These are phyloP conservation scores for Sporothrix phasma DNA, from an alignment of 2,329 filamentous ascomycete genomes.

Conservation along the genomic window DNA sequence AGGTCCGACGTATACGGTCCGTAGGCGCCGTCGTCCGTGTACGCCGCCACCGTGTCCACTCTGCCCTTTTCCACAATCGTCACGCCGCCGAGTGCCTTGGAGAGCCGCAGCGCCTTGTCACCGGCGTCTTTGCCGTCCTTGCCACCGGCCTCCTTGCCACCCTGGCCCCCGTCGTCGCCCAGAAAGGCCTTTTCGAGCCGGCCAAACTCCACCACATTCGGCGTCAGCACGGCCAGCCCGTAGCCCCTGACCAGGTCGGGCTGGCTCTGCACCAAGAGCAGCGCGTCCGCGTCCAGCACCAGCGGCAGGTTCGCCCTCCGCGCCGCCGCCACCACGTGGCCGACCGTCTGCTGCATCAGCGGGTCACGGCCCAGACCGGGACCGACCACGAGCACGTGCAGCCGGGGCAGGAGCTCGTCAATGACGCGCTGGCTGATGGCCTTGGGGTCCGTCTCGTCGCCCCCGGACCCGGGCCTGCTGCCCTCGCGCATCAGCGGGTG, in stretches of 20 bases:
- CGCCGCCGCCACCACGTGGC: slow-evolving; percentile 68
- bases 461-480: slow-evolving; percentile 31
- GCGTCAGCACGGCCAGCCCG: slow-evolving; percentile 75
- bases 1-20: slow-evolving; percentile 64
- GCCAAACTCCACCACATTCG: slow-evolving; percentile 88
- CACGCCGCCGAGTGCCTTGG: slow-evolving; percentile 71
- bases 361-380: slow-evolving; percentile 84
- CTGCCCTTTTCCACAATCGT: slow-evolving; percentile 84
- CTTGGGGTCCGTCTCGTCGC: slow-evolving; percentile 48
- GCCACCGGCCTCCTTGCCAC: slow-evolving; percentile 19
- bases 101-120: slow-evolving; percentile 52
- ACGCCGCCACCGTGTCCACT: slow-evolving; percentile 56
- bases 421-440: slow-evolving; percentile 59
- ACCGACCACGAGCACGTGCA: slow-evolving; percentile 88
- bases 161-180: slow-evolving; percentile 37
- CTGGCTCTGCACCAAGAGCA: slow-evolving; percentile 64
- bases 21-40: neutral
- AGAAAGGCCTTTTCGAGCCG: slow-evolving; percentile 65
- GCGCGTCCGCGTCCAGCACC: slow-evolving; percentile 84
- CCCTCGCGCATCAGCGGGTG: slow-evolving; percentile 73
- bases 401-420: slow-evolving; percentile 62
- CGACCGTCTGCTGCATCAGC: slow-evolving; percentile 81
- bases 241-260: slow-evolving; percentile 75
- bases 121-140: slow-evolving; percentile 20
- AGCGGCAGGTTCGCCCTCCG: slow-evolving; percentile 62